These are phyloP conservation scores for Vickermania spadyakhi DNA, from an alignment of 208 protist species.

Conservation along the genomic window DNA sequence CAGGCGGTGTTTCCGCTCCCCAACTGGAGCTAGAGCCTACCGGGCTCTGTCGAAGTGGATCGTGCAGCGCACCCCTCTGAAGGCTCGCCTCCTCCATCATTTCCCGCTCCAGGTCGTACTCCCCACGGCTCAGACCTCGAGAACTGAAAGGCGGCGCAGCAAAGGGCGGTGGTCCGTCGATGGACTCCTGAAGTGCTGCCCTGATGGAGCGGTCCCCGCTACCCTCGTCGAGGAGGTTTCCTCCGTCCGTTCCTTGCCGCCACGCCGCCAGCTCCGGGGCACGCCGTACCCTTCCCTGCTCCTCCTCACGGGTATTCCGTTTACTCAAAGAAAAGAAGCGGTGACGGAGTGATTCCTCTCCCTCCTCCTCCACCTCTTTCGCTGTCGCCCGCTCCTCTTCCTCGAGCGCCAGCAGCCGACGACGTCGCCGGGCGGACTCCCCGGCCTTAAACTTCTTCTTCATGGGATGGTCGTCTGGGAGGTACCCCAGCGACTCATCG, in stretches of 20 bases:
- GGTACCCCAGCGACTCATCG: constrained; percentile 60
- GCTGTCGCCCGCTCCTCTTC: not conserved
- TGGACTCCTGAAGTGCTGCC: not conserved
- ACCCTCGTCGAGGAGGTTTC: too few species aligned
- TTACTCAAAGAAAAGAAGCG: not conserved
- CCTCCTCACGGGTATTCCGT: not conserved
- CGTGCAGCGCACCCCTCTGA: not conserved
- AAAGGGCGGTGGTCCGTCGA: not conserved
- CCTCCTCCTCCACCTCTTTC: not conserved
- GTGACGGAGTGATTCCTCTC: not conserved
- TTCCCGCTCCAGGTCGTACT: not conserved
- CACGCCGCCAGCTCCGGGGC: not conserved
- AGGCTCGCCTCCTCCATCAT: not conserved
- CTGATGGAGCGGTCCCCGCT: not conserved
- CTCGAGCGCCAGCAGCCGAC: not conserved
- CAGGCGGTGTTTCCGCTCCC: not conserved
- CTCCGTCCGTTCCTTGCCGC: too few species aligned
- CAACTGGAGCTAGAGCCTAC: not conserved
- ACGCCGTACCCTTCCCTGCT: not conserved
- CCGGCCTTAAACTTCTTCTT: constrained; percentile 9
- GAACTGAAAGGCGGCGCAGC: not conserved
- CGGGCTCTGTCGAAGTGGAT: not conserved
- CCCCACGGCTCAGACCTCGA: not conserved
- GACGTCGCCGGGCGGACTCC: constrained; percentile 1
- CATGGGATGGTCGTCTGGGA: constrained; percentile 28